Evolutionary conservation across 768 basidiomycete genomes (phyloP).

Genomic region (Clitopilus passeckerianus): DNA sequence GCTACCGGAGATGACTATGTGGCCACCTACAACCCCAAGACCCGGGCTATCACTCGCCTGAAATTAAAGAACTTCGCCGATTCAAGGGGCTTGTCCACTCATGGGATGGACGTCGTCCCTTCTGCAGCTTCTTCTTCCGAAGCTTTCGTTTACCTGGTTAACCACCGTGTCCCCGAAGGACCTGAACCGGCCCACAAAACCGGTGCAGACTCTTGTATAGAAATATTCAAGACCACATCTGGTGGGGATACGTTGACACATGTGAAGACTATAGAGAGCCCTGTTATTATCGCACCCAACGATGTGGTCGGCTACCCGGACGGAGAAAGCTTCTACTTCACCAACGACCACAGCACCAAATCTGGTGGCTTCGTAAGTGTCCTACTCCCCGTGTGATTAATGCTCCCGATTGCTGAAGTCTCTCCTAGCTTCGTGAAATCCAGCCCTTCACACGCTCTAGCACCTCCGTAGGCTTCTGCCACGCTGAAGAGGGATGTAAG

Average conservation of each 20-base stretch:
- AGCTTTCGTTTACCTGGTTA: slow-evolving; percentile 66
- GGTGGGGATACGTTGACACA: slow-evolving; percentile 42
- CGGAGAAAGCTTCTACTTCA: slow-evolving; percentile 62
- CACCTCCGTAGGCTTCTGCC: slow-evolving; percentile 62
- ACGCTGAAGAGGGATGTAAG: slow-evolving; percentile 56
- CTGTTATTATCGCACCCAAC: slow-evolving; percentile 60
- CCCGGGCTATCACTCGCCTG: slow-evolving; percentile 40
- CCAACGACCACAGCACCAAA: slow-evolving; percentile 61
- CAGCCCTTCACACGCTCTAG: slow-evolving; percentile 17
- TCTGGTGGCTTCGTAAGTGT: slow-evolving; percentile 40
- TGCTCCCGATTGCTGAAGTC: background rate
- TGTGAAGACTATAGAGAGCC: slow-evolving; percentile 52
- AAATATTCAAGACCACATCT: slow-evolving; percentile 56
- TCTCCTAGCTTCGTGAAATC: slow-evolving; percentile 17
- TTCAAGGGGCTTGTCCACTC: slow-evolving; percentile 44
- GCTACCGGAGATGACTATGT: slow-evolving; percentile 46
- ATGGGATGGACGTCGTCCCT: slow-evolving; percentile 67
- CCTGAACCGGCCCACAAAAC: slow-evolving; percentile 28
- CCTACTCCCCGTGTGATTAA: background rate
- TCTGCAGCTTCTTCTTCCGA: slow-evolving; percentile 40
- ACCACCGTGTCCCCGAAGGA: slow-evolving; percentile 54
- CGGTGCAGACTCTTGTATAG: slow-evolving; percentile 71
- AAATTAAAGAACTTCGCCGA: slow-evolving; percentile 31
- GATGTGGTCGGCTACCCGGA: slow-evolving; percentile 65
- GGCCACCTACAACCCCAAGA: slow-evolving; percentile 51